These are phyloP conservation scores for Pseudoneurospora amorphoporcata DNA, from an alignment of 495 filamentous ascomycete species.

Conservation along the genomic window DNA sequence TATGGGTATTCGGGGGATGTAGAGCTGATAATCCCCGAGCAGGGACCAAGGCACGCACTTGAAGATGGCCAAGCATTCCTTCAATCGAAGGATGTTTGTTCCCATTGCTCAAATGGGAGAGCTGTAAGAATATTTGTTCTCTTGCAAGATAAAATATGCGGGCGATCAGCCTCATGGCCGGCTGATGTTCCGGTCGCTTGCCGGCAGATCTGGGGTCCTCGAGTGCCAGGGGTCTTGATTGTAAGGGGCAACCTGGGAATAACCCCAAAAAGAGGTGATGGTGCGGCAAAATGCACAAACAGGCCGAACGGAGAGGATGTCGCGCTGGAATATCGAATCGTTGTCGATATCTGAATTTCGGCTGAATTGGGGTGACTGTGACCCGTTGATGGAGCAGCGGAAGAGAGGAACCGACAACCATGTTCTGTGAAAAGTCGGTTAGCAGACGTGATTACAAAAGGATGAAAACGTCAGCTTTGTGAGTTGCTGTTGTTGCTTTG, in stretches of 20 bases:
- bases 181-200: conserved; percentile 14
- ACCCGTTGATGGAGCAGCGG: not conserved
- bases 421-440: not conserved
- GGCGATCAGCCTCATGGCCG: conserved; percentile 16
- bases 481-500: not conserved
- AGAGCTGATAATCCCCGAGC: not conserved
- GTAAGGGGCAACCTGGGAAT: conserved; percentile 2
- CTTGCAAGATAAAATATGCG: not conserved
- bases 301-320: not conserved
- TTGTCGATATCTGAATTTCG: not conserved
- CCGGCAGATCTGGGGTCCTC: conserved; percentile 21
- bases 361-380: not conserved
- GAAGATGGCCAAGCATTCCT: not conserved
- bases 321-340: not conserved
- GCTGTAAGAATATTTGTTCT: not conserved
- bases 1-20: not conserved
- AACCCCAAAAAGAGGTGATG: conserved; percentile 13
- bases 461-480: not conserved
- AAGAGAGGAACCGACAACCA: not conserved
- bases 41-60: not conserved
- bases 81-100: not conserved
- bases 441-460: not conserved
- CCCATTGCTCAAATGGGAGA: not conserved
- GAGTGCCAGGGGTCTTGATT: not conserved
- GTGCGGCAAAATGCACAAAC: conserved; percentile 17